Percentiles rank a stretch among this genome's conserved stretches.
Conservation (phyloP, 2,329 filamentous ascomycete genomes). For the Sphaerulina vaccinii region DNA sequence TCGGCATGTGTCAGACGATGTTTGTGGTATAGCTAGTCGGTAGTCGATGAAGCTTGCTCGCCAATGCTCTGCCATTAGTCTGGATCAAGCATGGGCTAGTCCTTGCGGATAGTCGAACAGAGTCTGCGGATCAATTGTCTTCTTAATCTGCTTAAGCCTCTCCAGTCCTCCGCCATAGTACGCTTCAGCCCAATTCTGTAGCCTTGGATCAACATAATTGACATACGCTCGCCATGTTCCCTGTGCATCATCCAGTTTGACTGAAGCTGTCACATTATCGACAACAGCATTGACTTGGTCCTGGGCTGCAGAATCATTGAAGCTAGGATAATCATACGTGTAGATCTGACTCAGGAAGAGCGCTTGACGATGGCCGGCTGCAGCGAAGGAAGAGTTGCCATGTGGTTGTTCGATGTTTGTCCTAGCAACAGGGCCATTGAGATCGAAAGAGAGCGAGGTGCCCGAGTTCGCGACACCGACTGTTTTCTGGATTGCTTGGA, state of each 20-base stretch:
- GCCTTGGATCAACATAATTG: slow-evolving; percentile 23
- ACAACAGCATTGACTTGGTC: slow-evolving; percentile 9
- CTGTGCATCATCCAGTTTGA: slow-evolving; percentile 10
- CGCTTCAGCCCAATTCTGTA: slow-evolving; percentile 14
- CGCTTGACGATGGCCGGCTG: slow-evolving; percentile 15
- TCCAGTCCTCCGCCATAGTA: slow-evolving; percentile 19
- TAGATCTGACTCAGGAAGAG: slow-evolving; percentile 23
- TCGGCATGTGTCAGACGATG: no score
- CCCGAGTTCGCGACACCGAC: slow-evolving; percentile 4
- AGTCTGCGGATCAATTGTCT: slow-evolving; percentile 12
- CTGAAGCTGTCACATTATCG: slow-evolving; percentile 13
- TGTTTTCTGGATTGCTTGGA: slow-evolving; percentile 17
- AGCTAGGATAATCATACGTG: slow-evolving; percentile 15
- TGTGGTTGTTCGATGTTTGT: slow-evolving; percentile 21
- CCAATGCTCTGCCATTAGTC: no score
- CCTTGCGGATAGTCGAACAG: slow-evolving; percentile 23
- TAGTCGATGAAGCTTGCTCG: no score
- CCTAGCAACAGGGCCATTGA: slow-evolving; percentile 15
- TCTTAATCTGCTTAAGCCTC: slow-evolving; percentile 18
- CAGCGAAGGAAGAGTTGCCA: slow-evolving; percentile 14
- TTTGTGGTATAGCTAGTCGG: no score
- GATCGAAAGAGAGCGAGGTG: slow-evolving; percentile 22
- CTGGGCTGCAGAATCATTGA: slow-evolving; percentile 13
- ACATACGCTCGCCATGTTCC: slow-evolving; percentile 19
- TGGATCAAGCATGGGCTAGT: slow-evolving; percentile 12